These are phyloP conservation scores for Aspergillus sp. DNA, from an alignment of 2,329 filamentous ascomycete genomes.

Conservation along the genomic window DNA sequence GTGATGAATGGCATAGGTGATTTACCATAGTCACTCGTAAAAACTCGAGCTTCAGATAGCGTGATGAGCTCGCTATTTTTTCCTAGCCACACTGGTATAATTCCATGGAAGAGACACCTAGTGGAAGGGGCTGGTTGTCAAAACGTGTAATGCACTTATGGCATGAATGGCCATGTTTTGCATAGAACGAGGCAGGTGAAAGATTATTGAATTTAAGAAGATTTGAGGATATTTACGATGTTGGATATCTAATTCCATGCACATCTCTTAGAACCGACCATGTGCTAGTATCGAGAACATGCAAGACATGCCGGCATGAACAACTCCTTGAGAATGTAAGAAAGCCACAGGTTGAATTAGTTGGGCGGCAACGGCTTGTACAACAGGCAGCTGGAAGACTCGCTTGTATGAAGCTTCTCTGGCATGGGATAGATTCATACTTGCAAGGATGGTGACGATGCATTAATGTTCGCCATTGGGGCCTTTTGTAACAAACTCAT, in stretches of 20 bases:
- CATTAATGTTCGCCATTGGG: slow-evolving; percentile 16
- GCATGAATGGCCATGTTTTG: background rate
- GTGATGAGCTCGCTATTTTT: slow-evolving; percentile 14
- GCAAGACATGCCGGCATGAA: slow-evolving; percentile 16
- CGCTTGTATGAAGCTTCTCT: slow-evolving; percentile 13
- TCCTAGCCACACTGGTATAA: slow-evolving; percentile 19
- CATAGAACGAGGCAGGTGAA: slow-evolving; percentile 12
- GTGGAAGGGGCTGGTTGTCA: slow-evolving; percentile 10
- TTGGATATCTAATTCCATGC: slow-evolving; percentile 13
- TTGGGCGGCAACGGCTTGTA: slow-evolving; percentile 12
- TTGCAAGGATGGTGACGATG: slow-evolving; percentile 14
- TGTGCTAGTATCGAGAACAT: background rate
- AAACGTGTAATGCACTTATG: slow-evolving; percentile 11
- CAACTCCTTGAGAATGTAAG: slow-evolving; percentile 15
- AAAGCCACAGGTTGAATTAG: slow-evolving; percentile 14
- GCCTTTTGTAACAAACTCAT: slow-evolving; percentile 12
- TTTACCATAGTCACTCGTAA: slow-evolving; percentile 21
- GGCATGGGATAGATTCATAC: slow-evolving; percentile 12
- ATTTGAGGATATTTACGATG: slow-evolving; percentile 13
- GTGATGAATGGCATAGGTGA: slow-evolving; percentile 11
- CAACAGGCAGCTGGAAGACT: slow-evolving; percentile 11
- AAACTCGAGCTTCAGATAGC: slow-evolving; percentile 13
- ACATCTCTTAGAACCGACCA: background rate
- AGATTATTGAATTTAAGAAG: slow-evolving; percentile 11
- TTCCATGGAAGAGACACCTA: slow-evolving; percentile 13